A percentile compares a stretch with the other conserved stretches of the same genome.
These are phyloP conservation scores for Nicotiana tomentosiformis DNA, from an alignment of 257 asterid species.

Conservation along the genomic window DNA sequence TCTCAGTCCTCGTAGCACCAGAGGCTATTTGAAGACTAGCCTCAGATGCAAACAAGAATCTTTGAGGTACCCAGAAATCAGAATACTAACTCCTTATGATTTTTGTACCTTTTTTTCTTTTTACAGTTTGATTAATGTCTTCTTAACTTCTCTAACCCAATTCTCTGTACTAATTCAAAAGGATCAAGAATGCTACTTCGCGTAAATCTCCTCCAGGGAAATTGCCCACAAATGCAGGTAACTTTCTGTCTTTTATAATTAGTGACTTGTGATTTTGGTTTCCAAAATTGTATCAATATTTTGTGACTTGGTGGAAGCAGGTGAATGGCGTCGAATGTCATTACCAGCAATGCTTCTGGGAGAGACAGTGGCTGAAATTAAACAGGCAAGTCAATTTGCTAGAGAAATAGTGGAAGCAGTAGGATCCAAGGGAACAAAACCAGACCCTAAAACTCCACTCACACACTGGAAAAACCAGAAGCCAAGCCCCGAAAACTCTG, in stretches of 20 bases:
- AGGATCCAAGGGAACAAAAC: slow-evolving; percentile 23
- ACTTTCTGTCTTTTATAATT: not conserved
- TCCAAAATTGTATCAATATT: not conserved
- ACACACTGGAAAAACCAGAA: slow-evolving; percentile 31
- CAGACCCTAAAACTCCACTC: slow-evolving; percentile 69
- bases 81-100: no score
- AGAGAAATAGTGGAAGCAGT: slow-evolving; percentile 49
- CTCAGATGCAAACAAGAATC: slow-evolving; percentile 65
- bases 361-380: slow-evolving; percentile 76
- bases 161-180: slow-evolving; percentile 7
- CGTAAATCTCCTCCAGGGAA: slow-evolving; percentile 76
- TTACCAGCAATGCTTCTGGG: slow-evolving; percentile 88
- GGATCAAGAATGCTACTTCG: slow-evolving; percentile 48
- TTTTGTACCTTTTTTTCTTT: not conserved
- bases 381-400: slow-evolving; percentile 72
- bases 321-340: slow-evolving; percentile 76
- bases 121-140: not conserved
- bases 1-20: slow-evolving; percentile 61
- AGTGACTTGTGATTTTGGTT: not conserved
- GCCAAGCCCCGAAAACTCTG: slow-evolving; percentile 34
- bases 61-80: slow-evolving; percentile 32
- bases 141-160: not conserved
- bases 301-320: slow-evolving; percentile 19
- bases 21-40: slow-evolving; percentile 44
- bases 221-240: slow-evolving; percentile 55